Conservation (phyloP, 805 yeast species). For the Spencermartinsiella europaea region DNA sequence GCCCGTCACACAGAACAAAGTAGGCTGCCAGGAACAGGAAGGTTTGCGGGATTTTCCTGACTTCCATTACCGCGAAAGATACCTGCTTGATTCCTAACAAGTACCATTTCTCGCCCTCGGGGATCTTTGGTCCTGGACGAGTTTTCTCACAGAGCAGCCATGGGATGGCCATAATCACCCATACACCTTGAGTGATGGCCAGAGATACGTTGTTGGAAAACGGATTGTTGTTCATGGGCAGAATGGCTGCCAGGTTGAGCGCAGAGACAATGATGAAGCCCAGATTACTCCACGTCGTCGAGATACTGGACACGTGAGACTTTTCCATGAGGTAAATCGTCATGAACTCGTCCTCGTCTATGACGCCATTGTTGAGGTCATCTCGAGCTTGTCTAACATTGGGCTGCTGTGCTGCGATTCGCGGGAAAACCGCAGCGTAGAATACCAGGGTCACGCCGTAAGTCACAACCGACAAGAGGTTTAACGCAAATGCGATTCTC, state of each 20-base stretch:
- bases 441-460: slow-evolving; percentile 14
- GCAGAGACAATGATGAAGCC: slow-evolving; percentile 11
- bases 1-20: slow-evolving; percentile 15
- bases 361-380: slow-evolving; percentile 9
- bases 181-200: slow-evolving; percentile 13
- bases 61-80: slow-evolving; percentile 10
- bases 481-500: slow-evolving; percentile 11
- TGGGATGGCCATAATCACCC: slow-evolving; percentile 16
- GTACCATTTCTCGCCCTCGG: slow-evolving; percentile 10
- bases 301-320: slow-evolving; percentile 14
- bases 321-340: slow-evolving; percentile 10
- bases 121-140: slow-evolving; percentile 12
- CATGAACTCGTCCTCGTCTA: slow-evolving; percentile 10
- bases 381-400: slow-evolving; percentile 13
- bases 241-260: slow-evolving; percentile 13
- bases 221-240: slow-evolving; percentile 9
- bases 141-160: slow-evolving; percentile 13
- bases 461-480: slow-evolving; percentile 7
- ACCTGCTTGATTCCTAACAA: slow-evolving; percentile 15
- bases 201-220: slow-evolving; percentile 13
- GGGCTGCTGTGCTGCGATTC: slow-evolving; percentile 16
- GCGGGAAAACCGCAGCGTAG: slow-evolving; percentile 16
- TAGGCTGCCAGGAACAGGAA: slow-evolving; percentile 11
- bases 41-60: slow-evolving; percentile 14
- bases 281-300: slow-evolving; percentile 16